These are phyloP conservation scores for Xylariaceae sp. DNA, from an alignment of 2,329 filamentous ascomycete species.

Conservation along the genomic window DNA sequence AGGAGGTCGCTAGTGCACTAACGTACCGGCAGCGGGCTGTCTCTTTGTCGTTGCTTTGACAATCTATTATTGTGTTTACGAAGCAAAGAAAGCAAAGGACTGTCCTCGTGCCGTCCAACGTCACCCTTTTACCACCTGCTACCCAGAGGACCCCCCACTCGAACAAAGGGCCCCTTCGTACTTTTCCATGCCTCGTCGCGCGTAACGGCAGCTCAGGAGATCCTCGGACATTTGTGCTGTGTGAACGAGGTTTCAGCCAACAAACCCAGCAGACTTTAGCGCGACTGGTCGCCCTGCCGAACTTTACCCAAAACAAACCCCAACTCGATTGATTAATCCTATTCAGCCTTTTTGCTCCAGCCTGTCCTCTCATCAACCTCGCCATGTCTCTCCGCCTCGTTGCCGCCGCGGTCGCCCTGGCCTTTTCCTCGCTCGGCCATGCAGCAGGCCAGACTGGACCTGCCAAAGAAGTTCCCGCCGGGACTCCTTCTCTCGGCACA, in stretches of 20 bases:
- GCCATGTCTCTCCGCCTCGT: conserved; percentile 27
- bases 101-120: not conserved
- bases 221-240: conserved; percentile 4
- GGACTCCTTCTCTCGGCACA: conserved; percentile 32
- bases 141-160: conserved; percentile 1
- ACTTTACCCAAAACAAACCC: not conserved
- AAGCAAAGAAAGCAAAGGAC: conserved; percentile 4
- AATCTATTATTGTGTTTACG: conserved; percentile 3
- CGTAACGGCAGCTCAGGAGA: not conserved
- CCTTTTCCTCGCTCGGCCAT: conserved; percentile 19
- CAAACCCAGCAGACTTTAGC: not conserved
- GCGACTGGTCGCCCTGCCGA: too few relatives aligned
- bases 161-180: conserved; percentile 1
- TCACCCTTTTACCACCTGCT: not conserved
- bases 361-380: conserved; percentile 4
- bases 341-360: too few relatives aligned
- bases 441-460: too few relatives aligned
- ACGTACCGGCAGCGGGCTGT: conserved; percentile 2
- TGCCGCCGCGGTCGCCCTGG: conserved; percentile 24
- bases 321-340: conserved; percentile 1
- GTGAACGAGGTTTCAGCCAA: not conserved
- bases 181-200: conserved; percentile 11
- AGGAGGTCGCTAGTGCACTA: not conserved
- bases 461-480: conserved; percentile 31
- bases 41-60: conserved; percentile 6